Evolutionary conservation across 108 stramenopile species (phyloP).

Genomic region (Conticribra weissflogii): DNA sequence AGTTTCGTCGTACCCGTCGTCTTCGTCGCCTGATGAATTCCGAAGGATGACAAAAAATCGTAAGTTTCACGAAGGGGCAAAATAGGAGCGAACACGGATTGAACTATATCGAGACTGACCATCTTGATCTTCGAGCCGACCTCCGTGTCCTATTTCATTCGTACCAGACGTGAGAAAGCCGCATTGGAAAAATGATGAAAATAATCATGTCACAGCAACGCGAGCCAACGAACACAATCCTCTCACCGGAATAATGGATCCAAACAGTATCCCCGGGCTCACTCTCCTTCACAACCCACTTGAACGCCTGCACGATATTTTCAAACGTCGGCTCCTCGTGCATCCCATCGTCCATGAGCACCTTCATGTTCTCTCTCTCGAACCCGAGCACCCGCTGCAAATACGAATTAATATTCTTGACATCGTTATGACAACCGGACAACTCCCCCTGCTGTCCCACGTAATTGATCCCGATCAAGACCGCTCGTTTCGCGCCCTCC

Average conservation of each 20-base stretch:
- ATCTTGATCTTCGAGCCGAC: conserved; percentile 54
- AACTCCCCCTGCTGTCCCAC: conserved; percentile 62
- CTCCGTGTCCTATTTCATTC: conserved; percentile 59
- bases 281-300: conserved; percentile 49
- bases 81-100: too few species aligned
- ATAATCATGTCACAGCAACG: too few species aligned
- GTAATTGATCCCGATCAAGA: conserved; percentile 77
- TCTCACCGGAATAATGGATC: conserved; percentile 65
- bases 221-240: too few species aligned
- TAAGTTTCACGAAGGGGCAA: too few species aligned
- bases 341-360: conserved; percentile 72
- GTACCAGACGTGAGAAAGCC: neutral
- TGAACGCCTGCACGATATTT: conserved; percentile 66
- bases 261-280: conserved; percentile 71
- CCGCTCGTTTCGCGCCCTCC: conserved; percentile 55
- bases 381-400: conserved; percentile 49
- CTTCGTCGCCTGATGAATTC: conserved; percentile 54
- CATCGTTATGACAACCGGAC: conserved; percentile 75
- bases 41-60: too few species aligned
- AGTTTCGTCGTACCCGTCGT: conserved; percentile 79
- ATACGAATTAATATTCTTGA: conserved; percentile 57
- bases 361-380: conserved; percentile 15
- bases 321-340: conserved; percentile 59
- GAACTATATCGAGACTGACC: too few species aligned
- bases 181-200: neutral